These are phyloP conservation scores for Rhodamnia rubescens DNA, from an alignment of 345 rosid species.

Conservation along the genomic window DNA sequence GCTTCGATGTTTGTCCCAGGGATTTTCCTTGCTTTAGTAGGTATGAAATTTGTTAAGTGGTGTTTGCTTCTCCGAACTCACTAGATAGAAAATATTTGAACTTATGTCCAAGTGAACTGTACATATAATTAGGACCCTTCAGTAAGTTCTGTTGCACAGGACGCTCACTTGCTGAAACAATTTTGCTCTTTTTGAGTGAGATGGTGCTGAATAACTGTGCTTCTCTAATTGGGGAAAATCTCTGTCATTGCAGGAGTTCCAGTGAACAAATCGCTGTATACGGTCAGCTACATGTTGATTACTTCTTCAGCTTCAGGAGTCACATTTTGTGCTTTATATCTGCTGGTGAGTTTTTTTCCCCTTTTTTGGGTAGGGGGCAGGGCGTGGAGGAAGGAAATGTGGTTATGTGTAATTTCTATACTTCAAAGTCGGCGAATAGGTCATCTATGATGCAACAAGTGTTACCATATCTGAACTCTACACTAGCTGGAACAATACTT, in stretches of 20 bases:
- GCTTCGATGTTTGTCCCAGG: conserved; percentile 16
- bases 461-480: neutral
- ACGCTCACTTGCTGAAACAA: neutral
- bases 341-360: conserved; percentile 14
- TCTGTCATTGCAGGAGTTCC: conserved; percentile 16
- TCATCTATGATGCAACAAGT: neutral
- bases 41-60: conserved; percentile 5
- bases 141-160: neutral
- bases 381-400: neutral
- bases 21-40: conserved; percentile 14
- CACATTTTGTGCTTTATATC: conserved; percentile 22
- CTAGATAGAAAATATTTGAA: neutral
- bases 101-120: neutral
- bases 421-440: neutral
- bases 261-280: conserved; percentile 28
- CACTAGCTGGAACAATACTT: neutral
- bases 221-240: neutral
- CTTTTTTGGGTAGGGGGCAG: neutral
- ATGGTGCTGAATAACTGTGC: neutral
- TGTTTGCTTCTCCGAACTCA: neutral
- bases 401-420: neutral
- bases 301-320: conserved; percentile 33
- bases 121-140: neutral
- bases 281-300: conserved; percentile 27
- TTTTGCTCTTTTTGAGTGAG: neutral